These are phyloP conservation scores for Haplosporangium sp. DNA, from an alignment of 371 early-diverging fungal genomes.

Conservation along the genomic window DNA sequence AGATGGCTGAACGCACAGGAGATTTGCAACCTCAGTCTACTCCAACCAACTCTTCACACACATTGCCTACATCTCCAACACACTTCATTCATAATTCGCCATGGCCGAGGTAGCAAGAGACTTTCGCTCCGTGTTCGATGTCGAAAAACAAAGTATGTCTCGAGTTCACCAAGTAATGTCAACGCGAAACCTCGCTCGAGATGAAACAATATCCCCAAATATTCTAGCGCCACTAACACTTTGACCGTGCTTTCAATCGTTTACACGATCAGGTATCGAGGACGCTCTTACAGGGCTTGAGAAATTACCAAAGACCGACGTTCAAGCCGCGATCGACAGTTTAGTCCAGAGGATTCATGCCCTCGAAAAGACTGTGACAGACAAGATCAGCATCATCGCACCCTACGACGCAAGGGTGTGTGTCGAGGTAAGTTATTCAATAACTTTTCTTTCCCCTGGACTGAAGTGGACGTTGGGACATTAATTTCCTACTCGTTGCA, in stretches of 20 bases:
- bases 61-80: too few species aligned
- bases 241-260: not conserved
- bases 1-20: not conserved
- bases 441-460: not conserved
- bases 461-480: not conserved
- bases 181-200: too few species aligned
- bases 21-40: not conserved
- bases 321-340: conserved; percentile 55
- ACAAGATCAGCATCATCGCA: conserved; percentile 69
- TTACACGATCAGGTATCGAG: conserved; percentile 56
- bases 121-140: conserved; percentile 36
- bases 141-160: conserved; percentile 29
- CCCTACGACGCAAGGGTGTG: conserved; percentile 74
- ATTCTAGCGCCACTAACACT: not conserved
- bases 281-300: conserved; percentile 29
- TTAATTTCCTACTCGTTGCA: too few species aligned
- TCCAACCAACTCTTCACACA: not conserved
- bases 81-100: not conserved
- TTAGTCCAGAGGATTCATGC: conserved; percentile 60
- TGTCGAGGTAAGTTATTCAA: conserved; percentile 27
- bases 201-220: too few species aligned
- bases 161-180: too few species aligned
- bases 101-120: conserved; percentile 37
- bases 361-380: conserved; percentile 68
- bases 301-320: conserved; percentile 46